Evolutionary conservation across 2,329 filamentous ascomycete genomes (phyloP), one percentile per base, ranked within the genome.

Genomic region (Botrytis pseudocinerea): DNA sequence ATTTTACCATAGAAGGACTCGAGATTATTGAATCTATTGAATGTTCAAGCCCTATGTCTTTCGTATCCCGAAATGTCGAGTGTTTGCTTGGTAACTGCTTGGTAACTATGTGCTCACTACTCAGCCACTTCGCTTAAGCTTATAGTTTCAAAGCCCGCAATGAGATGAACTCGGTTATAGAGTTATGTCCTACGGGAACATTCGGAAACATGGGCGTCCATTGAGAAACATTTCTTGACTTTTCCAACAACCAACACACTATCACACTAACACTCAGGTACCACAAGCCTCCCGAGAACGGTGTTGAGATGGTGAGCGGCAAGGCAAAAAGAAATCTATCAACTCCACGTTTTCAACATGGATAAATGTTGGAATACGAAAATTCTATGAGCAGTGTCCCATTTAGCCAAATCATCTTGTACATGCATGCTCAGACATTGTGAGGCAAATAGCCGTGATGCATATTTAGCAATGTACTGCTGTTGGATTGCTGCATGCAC

Each of bases 131-230:
- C 12, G 48, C 48, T 32, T 28, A 46, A 35, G 40, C 28, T 35
- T n/a, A 68, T 54, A 10, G 44, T 54, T 42, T 68, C 46, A 22
- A 42, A 57, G 28, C 2, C 48, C 18, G 9, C 65, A 22, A 54
- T 68, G 65, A 68, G 65, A 57, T 68, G 65, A 68, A 68, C 48
- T 42, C 35, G 65, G 65, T 32, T 51, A 68, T 38, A 51, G 35
- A 68, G 51, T 40, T 42, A 40, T 57, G 10, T 57, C 9, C 28
- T 57, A 51, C 48, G 65, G 65, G 48, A 57, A 28, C 6, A 57
- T 42, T 68, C 65, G 48, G 65, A 57, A 68, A 22, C 35, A 68
- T 40, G 25, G 35, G 65, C 35, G n/a, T 57, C 7, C 51, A 57
- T 57, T 12, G 48, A 57, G 35, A 57, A 68, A 54, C 64, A 68